phyloP scores from a whole-genome alignment of 768 basidiomycete genomes.

The Termitomyces sp. region DNA sequence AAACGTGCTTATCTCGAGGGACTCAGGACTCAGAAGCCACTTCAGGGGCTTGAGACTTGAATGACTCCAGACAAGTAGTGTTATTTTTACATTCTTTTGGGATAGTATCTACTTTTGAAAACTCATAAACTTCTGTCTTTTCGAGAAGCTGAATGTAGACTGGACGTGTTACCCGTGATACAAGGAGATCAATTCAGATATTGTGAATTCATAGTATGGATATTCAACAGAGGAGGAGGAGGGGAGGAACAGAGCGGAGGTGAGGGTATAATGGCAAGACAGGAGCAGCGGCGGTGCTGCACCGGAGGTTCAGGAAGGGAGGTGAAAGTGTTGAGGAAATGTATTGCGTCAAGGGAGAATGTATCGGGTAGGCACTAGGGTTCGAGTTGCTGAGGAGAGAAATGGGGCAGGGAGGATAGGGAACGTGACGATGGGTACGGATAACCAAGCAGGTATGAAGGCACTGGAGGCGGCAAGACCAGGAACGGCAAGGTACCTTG shows the following conservation, averaged over 20 bases:
- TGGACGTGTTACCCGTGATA: no score
- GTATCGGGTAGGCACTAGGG: slow-evolving; percentile 15
- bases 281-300: slow-evolving; percentile 24
- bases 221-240: no score
- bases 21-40: not conserved
- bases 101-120: no score
- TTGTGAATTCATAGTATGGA: no score
- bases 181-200: no score
- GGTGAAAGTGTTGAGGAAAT: slow-evolving; percentile 2
- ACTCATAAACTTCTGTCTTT: no score
- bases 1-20: not conserved
- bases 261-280: slow-evolving; percentile 19
- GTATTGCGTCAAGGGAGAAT: not conserved
- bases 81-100: not conserved
- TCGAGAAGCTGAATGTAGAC: no score
- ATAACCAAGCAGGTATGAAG: slow-evolving; percentile 13
- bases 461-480: not conserved
- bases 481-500: slow-evolving; percentile 3
- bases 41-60: not conserved
- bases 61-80: no score
- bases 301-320: not conserved
- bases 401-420: not conserved
- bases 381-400: slow-evolving; percentile 19
- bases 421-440: not conserved
- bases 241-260: not conserved